Conservation (phyloP, 148 eudicot species). For the Amaranthus hypochondriacus region DNA sequence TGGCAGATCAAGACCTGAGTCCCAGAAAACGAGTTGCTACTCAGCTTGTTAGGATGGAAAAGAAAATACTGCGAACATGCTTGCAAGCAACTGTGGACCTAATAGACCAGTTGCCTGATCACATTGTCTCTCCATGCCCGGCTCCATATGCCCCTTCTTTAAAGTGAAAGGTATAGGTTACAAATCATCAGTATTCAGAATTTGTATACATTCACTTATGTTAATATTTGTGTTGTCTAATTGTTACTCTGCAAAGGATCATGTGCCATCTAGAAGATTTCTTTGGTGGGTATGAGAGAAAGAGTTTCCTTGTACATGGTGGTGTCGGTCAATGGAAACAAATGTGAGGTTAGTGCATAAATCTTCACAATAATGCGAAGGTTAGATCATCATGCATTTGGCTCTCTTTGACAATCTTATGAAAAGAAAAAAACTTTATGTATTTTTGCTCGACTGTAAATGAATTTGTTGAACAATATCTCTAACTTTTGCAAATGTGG, state of each 20-base stretch:
- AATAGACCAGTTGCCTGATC: constrained; percentile 73
- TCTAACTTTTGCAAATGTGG: neutral
- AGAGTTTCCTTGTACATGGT: constrained; percentile 14
- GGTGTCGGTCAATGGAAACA: constrained; percentile 6
- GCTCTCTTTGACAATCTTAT: neutral
- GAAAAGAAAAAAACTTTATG: neutral
- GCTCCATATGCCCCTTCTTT: constrained; percentile 83
- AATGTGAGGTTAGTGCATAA: constrained; percentile 19
- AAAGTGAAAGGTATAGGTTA: constrained; percentile 45
- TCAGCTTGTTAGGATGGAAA: constrained; percentile 83
- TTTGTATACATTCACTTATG: neutral
- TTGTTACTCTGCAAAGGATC: constrained; percentile 7
- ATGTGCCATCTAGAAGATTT: neutral
- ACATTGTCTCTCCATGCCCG: constrained; percentile 84
- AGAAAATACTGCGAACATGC: constrained; percentile 80
- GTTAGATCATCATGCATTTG: too few relatives aligned
- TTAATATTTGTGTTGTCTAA: neutral
- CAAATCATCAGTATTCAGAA: constrained; percentile 5
- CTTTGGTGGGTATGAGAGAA: constrained; percentile 6
- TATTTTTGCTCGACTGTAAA: neutral
- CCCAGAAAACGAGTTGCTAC: constrained; percentile 94
- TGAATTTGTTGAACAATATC: neutral
- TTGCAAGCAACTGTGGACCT: constrained; percentile 62
- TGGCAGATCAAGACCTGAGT: constrained; percentile 59
- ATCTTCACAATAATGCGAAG: neutral